These are phyloP conservation scores for Phlebiopsis gigantea DNA, from an alignment of 768 basidiomycete species.

Conservation along the genomic window DNA sequence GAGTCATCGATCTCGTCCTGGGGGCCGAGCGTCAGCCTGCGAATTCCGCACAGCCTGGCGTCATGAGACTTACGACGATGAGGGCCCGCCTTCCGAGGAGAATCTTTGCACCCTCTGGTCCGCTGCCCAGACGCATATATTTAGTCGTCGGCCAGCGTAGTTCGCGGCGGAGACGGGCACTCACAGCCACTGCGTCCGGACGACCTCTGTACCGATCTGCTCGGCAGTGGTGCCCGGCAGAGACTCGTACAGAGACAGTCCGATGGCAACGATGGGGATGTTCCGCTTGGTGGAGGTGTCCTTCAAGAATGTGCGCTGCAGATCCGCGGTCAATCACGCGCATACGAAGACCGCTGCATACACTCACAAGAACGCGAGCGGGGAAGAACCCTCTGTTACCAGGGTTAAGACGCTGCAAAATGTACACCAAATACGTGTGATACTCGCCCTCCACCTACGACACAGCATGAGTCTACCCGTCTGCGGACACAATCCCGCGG, in stretches of 20 bases:
- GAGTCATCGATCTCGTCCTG: conserved; percentile 90
- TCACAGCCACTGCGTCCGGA: conserved; percentile 96
- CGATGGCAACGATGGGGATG: conserved; percentile 94
- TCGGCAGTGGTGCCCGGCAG: conserved; percentile 70
- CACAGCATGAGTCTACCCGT: not conserved
- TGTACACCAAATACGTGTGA: conserved; percentile 4
- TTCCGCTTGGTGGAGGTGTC: conserved; percentile 63
- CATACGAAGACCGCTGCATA: not conserved
- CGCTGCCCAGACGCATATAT: conserved; percentile 33
- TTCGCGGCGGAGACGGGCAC: conserved; percentile 23
- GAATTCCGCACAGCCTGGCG: not conserved
- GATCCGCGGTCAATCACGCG: not conserved
- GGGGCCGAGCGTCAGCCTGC: not conserved
- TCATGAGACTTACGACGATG: conserved; percentile 59
- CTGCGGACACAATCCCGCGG: not conserved
- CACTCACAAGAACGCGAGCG: conserved; percentile 75
- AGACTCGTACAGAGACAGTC: conserved; percentile 91
- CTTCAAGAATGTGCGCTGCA: conserved; percentile 80
- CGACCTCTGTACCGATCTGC: conserved; percentile 76
- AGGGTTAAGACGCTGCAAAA: conserved; percentile 12
- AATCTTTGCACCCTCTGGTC: conserved; percentile 58
- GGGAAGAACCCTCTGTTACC: conserved; percentile 85
- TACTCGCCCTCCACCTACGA: conserved; percentile 75
- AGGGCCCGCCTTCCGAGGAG: conserved; percentile 78
- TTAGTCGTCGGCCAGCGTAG: not conserved